Conservation (phyloP, 2,329 filamentous ascomycete genomes). For the Aspergillus calidoustus region DNA sequence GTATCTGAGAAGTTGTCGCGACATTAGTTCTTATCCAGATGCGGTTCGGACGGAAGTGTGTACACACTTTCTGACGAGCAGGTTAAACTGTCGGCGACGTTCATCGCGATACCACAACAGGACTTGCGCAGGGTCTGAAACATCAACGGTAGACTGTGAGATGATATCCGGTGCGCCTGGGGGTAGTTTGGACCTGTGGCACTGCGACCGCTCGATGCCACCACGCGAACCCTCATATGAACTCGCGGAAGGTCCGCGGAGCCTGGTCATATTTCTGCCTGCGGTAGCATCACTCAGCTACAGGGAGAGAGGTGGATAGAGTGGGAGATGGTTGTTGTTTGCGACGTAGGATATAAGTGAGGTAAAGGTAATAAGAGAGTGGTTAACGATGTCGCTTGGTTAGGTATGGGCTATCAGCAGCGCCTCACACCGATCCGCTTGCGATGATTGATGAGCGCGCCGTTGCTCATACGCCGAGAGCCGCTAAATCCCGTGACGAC, state of each 20-base stretch:
- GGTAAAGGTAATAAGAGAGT: neutral
- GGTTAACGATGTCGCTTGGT: neutral
- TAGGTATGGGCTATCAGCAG: neutral
- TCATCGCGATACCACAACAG: slow-evolving; percentile 46
- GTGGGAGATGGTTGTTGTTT: neutral
- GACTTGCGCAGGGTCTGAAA: slow-evolving; percentile 43
- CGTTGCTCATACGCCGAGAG: neutral
- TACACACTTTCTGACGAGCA: slow-evolving; percentile 63
- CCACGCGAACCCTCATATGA: slow-evolving; percentile 34
- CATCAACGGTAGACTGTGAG: slow-evolving; percentile 44
- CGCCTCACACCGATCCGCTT: neutral
- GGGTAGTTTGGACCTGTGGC: slow-evolving; percentile 46
- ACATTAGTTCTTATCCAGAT: slow-evolving; percentile 15
- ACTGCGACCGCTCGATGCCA: slow-evolving; percentile 34
- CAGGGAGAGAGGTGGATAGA: neutral
- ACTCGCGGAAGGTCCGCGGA: slow-evolving; percentile 46
- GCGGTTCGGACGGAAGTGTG: neutral
- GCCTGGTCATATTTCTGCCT: slow-evolving; percentile 45
- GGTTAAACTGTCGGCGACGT: slow-evolving; percentile 55
- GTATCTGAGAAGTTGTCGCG: slow-evolving; percentile 58
- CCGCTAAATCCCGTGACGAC: slow-evolving; percentile 2
- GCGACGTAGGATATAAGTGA: neutral
- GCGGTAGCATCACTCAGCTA: slow-evolving; percentile 33
- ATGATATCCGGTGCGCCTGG: slow-evolving; percentile 46
- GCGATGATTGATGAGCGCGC: neutral